Evolutionary conservation across 192 early-diverging fungal species (phyloP).

Genomic region (Coemansia sp.): DNA sequence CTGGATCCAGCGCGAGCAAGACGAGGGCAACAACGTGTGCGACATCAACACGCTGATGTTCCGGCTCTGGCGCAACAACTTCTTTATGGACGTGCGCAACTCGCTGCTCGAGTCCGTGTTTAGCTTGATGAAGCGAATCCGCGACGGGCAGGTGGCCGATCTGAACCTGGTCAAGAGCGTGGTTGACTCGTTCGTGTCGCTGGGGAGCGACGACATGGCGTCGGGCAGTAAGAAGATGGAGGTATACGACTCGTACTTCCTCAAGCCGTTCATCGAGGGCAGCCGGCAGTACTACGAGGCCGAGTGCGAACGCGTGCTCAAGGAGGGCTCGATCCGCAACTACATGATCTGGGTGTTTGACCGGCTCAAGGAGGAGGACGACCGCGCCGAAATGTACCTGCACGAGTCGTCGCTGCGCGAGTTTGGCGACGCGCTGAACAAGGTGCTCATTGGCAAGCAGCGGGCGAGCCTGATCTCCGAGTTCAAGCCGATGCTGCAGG

Average conservation of each 20-base stretch:
- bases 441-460: constrained; percentile 81
- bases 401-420: constrained; percentile 74
- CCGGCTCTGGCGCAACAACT: constrained; percentile 72
- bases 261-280: constrained; percentile 74
- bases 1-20: constrained; percentile 96
- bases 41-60: constrained; percentile 88
- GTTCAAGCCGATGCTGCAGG: constrained; percentile 83
- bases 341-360: constrained; percentile 90
- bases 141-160: constrained; percentile 87
- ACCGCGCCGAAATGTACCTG: constrained; percentile 81
- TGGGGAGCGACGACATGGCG: constrained; percentile 67
- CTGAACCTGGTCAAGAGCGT: constrained; percentile 79
- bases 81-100: constrained; percentile 47
- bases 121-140: constrained; percentile 68
- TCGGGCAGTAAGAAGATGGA: constrained; percentile 75
- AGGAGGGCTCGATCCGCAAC: constrained; percentile 84
- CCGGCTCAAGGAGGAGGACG: constrained; percentile 78
- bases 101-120: constrained; percentile 50
- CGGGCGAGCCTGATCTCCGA: constrained; percentile 80
- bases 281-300: constrained; percentile 84
- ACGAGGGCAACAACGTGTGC: constrained; percentile 82
- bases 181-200: constrained; percentile 85
- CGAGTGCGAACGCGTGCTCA: constrained; percentile 85
- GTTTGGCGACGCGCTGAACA: constrained; percentile 78
- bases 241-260: constrained; percentile 85